These are phyloP conservation scores for Pyricularia pennisetigena DNA, from an alignment of 2,329 filamentous ascomycete genomes.

Conservation along the genomic window DNA sequence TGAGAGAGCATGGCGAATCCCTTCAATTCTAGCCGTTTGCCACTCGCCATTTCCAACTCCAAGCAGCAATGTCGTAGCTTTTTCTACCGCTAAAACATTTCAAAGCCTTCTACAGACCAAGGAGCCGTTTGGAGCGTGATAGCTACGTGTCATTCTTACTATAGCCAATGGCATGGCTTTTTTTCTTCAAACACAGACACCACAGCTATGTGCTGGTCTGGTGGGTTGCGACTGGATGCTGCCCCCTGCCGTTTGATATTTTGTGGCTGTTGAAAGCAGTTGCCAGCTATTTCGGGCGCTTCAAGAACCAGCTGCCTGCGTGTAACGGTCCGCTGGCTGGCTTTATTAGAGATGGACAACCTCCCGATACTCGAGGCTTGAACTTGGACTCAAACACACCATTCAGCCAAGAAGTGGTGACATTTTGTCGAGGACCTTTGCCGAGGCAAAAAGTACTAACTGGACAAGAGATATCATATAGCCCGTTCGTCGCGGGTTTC, in stretches of 20 bases:
- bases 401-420: neutral
- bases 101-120: neutral
- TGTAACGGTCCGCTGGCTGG: neutral
- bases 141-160: neutral
- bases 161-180: neutral
- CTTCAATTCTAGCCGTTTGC: neutral
- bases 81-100: neutral
- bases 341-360: neutral
- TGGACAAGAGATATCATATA: neutral
- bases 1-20: neutral
- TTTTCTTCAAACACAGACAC: neutral
- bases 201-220: neutral
- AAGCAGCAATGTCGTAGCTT: neutral
- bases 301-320: neutral
- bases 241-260: neutral
- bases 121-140: neutral
- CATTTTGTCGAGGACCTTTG: neutral
- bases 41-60: neutral
- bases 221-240: neutral
- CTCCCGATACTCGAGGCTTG: neutral
- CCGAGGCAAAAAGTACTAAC: neutral
- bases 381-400: neutral
- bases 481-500: neutral
- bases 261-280: neutral
- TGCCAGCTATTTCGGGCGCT: neutral